Evolutionary conservation across 2,329 filamentous ascomycete species (phyloP).

Genomic region (Penicillium sp.): DNA sequence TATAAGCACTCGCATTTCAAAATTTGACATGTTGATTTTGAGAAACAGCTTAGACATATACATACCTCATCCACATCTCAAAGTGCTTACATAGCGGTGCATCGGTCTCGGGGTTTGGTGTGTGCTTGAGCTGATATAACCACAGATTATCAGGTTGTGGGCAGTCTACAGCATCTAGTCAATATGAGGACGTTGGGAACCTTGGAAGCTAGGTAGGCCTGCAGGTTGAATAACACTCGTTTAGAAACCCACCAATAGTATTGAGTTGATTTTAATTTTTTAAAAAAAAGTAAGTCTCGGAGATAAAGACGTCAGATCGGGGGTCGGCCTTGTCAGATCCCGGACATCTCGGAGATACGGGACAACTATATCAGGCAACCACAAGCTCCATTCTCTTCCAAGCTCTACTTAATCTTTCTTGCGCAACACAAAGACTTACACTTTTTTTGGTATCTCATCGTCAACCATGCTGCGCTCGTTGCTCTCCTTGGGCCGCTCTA

Average conservation of each 20-base stretch:
- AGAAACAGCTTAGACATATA: too few species aligned
- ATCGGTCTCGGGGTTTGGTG: too few species aligned
- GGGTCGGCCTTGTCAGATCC: neutral
- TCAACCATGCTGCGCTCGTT: conserved; percentile 35
- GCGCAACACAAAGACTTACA: neutral
- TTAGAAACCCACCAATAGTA: neutral
- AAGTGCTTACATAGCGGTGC: too few species aligned
- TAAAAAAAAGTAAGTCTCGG: neutral
- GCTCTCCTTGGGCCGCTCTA: conserved; percentile 28
- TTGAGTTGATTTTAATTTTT: neutral
- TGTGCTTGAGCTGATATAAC: too few species aligned
- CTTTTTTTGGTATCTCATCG: neutral
- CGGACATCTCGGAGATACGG: neutral
- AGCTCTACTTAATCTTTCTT: neutral
- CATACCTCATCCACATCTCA: too few species aligned
- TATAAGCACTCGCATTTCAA: too few species aligned
- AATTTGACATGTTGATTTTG: too few species aligned
- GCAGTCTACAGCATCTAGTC: too few species aligned
- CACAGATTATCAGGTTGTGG: too few species aligned
- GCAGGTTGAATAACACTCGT: neutral
- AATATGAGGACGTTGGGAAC: too few species aligned
- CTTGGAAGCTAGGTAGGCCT: neutral
- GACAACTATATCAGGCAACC: neutral
- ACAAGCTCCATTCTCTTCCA: neutral
- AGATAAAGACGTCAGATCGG: neutral